Percentiles rank a stretch among this genome's conserved stretches.
Evolutionary conservation across 805 yeast species (phyloP).

Genomic region (Blastobotrys mokoenaii): DNA sequence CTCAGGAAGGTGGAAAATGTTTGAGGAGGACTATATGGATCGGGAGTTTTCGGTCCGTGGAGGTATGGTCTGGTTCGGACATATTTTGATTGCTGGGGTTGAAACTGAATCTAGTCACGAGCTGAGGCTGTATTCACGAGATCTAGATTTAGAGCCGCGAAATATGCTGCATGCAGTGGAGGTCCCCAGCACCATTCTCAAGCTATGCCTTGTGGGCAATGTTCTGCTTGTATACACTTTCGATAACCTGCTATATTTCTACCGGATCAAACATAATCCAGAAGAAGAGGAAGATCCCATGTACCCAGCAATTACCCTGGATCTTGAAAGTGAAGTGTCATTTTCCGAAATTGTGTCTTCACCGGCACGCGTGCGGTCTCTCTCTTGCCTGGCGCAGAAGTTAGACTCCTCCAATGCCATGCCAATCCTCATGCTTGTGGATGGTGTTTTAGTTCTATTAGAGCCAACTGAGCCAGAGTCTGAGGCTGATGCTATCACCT

Average conservation of each 20-base stretch:
- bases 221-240: constrained; percentile 30
- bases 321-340: constrained; percentile 27
- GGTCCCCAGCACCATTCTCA: constrained; percentile 26
- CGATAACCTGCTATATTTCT: constrained; percentile 25
- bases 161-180: constrained; percentile 24
- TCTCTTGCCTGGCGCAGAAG: constrained; percentile 19
- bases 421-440: constrained; percentile 28
- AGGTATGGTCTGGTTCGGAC: constrained; percentile 32
- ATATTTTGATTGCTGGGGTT: constrained; percentile 28
- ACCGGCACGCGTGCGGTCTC: constrained; percentile 31
- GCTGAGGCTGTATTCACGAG: constrained; percentile 32
- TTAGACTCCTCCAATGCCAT: constrained; percentile 1
- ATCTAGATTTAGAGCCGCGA: constrained; percentile 25
- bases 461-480: constrained; percentile 1
- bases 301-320: constrained; percentile 17
- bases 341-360: constrained; percentile 30
- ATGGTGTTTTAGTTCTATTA: constrained; percentile 30
- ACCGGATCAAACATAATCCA: constrained; percentile 12
- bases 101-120: constrained; percentile 22
- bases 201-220: constrained; percentile 23
- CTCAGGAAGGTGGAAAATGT: constrained; percentile 40
- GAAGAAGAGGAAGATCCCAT: constrained; percentile 9
- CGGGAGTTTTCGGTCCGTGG: constrained; percentile 30
- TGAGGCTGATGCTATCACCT: constrained; percentile 10
- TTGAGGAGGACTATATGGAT: constrained; percentile 31